Conservation (phyloP, 768 basidiomycete genomes). For the Lactarius sanguifluus region DNA sequence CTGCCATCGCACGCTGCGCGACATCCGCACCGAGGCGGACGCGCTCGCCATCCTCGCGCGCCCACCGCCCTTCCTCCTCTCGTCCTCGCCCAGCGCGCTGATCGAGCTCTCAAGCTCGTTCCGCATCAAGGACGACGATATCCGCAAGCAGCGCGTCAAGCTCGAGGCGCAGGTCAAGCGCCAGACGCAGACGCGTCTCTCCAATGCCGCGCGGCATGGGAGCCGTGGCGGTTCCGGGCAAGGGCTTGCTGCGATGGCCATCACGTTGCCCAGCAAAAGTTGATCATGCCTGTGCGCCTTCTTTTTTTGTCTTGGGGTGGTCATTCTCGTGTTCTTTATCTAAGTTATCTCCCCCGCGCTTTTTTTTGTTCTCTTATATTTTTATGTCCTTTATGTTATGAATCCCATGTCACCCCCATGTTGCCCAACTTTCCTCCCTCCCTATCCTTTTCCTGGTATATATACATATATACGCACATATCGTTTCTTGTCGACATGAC, state of each 20-base stretch:
- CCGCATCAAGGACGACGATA: conserved; percentile 77
- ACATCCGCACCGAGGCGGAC: conserved; percentile 47
- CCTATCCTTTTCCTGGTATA: background rate
- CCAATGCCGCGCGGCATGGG: conserved; percentile 11
- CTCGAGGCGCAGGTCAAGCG: conserved; percentile 72
- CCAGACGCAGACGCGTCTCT: conserved; percentile 44
- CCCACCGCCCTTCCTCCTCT: conserved; percentile 55
- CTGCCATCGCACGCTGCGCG: conserved; percentile 59
- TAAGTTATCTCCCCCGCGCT: background rate
- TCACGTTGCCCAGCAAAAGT: conserved; percentile 33
- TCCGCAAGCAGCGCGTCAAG: conserved; percentile 72
- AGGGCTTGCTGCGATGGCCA: conserved; percentile 21
- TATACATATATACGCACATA: background rate
- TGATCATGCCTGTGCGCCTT: conserved; percentile 1
- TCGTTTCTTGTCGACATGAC: background rate
- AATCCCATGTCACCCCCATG: background rate
- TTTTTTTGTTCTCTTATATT: background rate
- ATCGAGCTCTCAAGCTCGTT: conserved; percentile 59
- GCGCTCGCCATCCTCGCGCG: conserved; percentile 49
- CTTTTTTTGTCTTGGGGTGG: background rate
- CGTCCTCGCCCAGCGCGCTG: conserved; percentile 59
- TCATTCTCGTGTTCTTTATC: background rate
- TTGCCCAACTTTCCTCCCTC: background rate
- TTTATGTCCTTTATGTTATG: background rate
- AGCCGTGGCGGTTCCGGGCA: background rate